A percentile compares a stretch with the other conserved stretches of the same genome.
phyloP scores from a whole-genome alignment of 2,329 filamentous ascomycete species.

The Claviceps paspali region DNA sequence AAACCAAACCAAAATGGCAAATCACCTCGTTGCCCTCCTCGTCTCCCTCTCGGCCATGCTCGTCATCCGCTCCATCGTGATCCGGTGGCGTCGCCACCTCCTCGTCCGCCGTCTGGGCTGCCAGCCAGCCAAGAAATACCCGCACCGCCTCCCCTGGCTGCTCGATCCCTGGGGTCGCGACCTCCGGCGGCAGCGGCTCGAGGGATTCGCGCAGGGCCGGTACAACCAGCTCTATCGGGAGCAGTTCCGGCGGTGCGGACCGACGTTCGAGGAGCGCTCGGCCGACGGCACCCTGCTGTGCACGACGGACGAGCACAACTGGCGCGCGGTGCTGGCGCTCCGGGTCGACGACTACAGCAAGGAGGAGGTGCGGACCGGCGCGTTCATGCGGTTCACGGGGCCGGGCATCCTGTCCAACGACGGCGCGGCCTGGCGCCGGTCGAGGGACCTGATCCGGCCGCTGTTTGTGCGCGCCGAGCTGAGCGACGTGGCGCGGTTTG shows the following conservation, averaged over 20 bases:
- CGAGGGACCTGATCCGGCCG: conserved; percentile 1
- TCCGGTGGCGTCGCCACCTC: neutral
- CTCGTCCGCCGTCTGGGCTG: neutral
- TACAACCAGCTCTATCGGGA: neutral
- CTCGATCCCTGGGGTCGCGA: conserved; percentile 3
- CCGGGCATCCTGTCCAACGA: conserved; percentile 3
- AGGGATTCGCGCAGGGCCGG: neutral
- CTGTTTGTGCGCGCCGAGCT: conserved; percentile 2
- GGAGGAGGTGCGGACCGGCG: neutral
- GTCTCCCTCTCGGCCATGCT: neutral
- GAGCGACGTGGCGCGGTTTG: neutral
- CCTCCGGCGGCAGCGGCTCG: neutral
- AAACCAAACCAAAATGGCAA: neutral
- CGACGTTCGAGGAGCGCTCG: conserved; percentile 3
- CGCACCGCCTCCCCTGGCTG: conserved; percentile 2
- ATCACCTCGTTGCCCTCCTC: neutral
- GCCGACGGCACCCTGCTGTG: neutral
- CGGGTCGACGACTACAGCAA: conserved; percentile 1
- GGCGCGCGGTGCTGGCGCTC: neutral
- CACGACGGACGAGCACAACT: conserved; percentile 2
- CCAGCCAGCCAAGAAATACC: neutral
- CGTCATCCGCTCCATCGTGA: neutral
- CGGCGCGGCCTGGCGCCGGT: neutral
- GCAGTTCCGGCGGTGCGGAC: conserved; percentile 1
- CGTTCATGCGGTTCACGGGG: neutral